A percentile compares a stretch with the other conserved stretches of the same genome.
phyloP scores from a whole-genome alignment of 2,329 filamentous ascomycete species.

The Trichoderma harzianum region DNA sequence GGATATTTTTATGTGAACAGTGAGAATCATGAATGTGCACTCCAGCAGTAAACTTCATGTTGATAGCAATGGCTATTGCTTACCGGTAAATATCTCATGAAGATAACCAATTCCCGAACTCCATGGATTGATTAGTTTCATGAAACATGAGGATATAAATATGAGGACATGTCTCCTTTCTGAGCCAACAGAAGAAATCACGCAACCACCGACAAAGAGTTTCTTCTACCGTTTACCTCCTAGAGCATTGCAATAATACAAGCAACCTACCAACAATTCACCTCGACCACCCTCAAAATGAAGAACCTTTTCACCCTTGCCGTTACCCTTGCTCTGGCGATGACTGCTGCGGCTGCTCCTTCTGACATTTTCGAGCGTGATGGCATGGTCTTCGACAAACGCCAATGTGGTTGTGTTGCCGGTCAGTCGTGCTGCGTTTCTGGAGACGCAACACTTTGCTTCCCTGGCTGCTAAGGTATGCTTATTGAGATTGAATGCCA shows the following conservation, averaged over 20 bases:
- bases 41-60: background rate
- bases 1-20: background rate
- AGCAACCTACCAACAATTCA: background rate
- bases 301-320: background rate
- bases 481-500: no score
- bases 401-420: background rate
- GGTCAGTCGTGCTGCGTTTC: background rate
- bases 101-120: background rate
- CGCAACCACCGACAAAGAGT: background rate
- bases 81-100: background rate
- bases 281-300: background rate
- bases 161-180: background rate
- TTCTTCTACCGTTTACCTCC: background rate
- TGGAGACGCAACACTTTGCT: background rate
- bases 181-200: background rate
- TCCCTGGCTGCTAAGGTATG: background rate
- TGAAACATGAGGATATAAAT: background rate
- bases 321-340: background rate
- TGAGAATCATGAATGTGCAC: background rate
- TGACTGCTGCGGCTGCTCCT: background rate
- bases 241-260: background rate
- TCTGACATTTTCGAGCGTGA: background rate
- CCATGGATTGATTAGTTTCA: background rate
- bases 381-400: background rate
- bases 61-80: background rate